Base-by-base conservation (phyloP, 2,329 filamentous ascomycete species). In the Monosporascus sp. region DNA sequence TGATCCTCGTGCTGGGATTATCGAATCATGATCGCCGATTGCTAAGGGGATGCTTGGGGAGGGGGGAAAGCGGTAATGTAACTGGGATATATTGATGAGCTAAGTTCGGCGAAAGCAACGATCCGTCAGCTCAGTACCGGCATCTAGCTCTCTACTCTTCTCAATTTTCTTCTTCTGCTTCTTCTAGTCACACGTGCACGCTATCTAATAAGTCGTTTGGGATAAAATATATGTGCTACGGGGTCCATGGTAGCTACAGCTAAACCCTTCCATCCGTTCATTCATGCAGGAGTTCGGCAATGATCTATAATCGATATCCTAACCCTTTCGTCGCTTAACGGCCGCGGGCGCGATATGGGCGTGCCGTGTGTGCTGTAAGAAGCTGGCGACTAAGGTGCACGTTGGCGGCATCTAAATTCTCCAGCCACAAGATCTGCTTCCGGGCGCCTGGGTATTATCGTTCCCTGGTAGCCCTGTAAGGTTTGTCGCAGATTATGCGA, bases 401-500 rank as follows among this genome's bases (percentile, higher is more conserved):
- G 14, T 46, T 46, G 43, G 22, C 43, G 7, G 7, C 43, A 27
- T 31, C 24, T 8, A 26, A 27, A 31, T n/a, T 46, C 43, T 26
- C 14, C 26, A 46, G 43, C 43, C 43, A 26, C 24, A 46, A 31
- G 43, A 46, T 46, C 43, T 46, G 43, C 43, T 46, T 44, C 43
- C 43, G 24, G 24, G 43, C 14, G 43, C 43, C 43, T 31, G 43
- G 43, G 22, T 46, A 46, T 24, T 46, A 24, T 22, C 17, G 16
- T 16, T 22, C 7, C 43, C 41, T 14, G 41, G 41, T 44, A 14
- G 24, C 24, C 43, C 43, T 27, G 24, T 46, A 46, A 46, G 24
- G 43, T 46, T 46, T 46, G 43, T 46, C 43, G 43, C 24, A 46
- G 43, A 46, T 46, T 31, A 46, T 46, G 43, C 43, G 43, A 44